Evolutionary conservation across 2,329 filamentous ascomycete genomes (phyloP), one percentile per base, ranked within the genome.

Genomic region (Arthrobotrys sinensis): DNA sequence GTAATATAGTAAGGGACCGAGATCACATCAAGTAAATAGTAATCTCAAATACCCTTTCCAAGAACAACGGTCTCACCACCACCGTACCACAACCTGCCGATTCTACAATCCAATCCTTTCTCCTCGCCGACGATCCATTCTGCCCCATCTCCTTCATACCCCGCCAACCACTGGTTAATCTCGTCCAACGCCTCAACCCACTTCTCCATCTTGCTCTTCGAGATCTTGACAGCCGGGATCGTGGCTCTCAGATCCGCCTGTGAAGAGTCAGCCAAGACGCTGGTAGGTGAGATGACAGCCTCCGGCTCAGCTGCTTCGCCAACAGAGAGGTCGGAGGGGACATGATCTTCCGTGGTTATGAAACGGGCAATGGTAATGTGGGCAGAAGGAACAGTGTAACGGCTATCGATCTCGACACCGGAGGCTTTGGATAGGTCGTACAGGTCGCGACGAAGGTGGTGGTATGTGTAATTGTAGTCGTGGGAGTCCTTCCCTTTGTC

Each of bases 71-170:
- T 91, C 80, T 92, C 88, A 0, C 94, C 94, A 28, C 90, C 92
- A 40, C 92, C 95, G 85, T 97, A 97, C 94, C 94, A 98, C 52
- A 97, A 85, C 4, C 88, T 87, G 0, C 95, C 95, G 80, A 88
- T 89, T 52, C 93, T 89, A 75, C 90, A 90, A 82, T 95, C 92
- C 68, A 97, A 85, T 0, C 94, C 94, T 81, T 87, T 91, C 83
- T 95, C 93, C 81, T 96, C 89, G 0, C 95, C 94, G n/a, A 97
- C 90, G 24, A 92, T 86, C 94, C 95, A 97, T 82, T 96, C 92
- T 0, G 91, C 91, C 1, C 87, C 83, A 40, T 86, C 85, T 10
- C 91, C 91, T 82, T 92, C 88, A 10, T 84, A 73, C 14, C 28
- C 84, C 82, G 90, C 87, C 28, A 97, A 85, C 91, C 91, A 94